Conservation (phyloP, 2,329 filamentous ascomycete genomes). For the Juglanconis sp. region DNA sequence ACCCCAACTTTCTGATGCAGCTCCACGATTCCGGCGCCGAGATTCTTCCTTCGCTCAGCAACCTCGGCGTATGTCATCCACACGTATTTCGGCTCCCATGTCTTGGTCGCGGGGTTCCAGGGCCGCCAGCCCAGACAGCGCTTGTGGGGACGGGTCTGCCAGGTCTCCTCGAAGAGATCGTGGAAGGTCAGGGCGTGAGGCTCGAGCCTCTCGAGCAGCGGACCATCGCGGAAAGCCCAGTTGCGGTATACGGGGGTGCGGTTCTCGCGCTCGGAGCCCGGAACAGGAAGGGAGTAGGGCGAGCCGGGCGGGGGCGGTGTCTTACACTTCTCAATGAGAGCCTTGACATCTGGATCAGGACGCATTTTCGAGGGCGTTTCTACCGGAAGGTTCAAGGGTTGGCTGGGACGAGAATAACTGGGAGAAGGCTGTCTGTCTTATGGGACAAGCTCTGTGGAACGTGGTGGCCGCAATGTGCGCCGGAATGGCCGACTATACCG, state of each 20-base stretch:
- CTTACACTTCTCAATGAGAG: constrained; percentile 52
- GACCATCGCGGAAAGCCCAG: constrained; percentile 70
- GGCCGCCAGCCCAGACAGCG: constrained; percentile 77
- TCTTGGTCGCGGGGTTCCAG: constrained; percentile 72
- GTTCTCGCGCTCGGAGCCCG: constrained; percentile 69
- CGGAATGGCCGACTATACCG: not conserved
- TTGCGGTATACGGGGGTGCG: constrained; percentile 79
- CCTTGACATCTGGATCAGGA: constrained; percentile 31
- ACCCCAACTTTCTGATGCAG: constrained; percentile 73
- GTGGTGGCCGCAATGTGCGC: not conserved
- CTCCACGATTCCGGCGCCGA: constrained; percentile 82
- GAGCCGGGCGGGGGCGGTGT: constrained; percentile 67
- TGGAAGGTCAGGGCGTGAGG: constrained; percentile 69
- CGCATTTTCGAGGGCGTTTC: constrained; percentile 27
- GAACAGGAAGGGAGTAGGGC: constrained; percentile 75
- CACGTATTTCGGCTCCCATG: constrained; percentile 69
- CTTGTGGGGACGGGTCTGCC: constrained; percentile 59
- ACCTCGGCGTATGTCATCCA: constrained; percentile 83
- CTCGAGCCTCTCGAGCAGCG: constrained; percentile 69
- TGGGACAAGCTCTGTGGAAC: not conserved
- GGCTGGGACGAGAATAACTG: not conserved
- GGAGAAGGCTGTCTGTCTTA: not conserved
- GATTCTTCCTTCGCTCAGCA: constrained; percentile 74
- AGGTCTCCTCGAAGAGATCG: constrained; percentile 73
- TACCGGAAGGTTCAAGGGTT: not conserved